Conservation (phyloP, 2,329 filamentous ascomycete genomes). For the Penicillium brasilianum region DNA sequence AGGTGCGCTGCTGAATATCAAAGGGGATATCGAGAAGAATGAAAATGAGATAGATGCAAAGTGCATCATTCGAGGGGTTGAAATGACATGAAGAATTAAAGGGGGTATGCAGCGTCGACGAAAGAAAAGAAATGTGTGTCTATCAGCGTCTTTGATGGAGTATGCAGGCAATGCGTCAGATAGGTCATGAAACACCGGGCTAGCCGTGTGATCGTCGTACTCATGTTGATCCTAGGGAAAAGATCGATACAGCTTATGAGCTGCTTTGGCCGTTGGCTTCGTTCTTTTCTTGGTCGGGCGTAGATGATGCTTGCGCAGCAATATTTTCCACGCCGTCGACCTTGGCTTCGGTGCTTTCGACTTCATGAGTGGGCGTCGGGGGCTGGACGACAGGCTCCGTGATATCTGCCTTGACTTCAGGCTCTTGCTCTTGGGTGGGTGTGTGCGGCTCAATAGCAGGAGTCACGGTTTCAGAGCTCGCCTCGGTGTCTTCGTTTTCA, state of each 20-base stretch:
- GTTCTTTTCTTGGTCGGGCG: neutral
- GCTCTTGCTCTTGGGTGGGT: neutral
- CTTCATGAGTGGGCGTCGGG: neutral
- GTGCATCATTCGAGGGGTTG: neutral
- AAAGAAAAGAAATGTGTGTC: constrained; percentile 5
- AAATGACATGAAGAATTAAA: constrained; percentile 12
- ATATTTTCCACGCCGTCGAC: neutral
- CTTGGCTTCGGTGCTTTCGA: neutral
- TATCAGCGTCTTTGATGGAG: constrained; percentile 9
- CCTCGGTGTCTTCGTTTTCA: constrained; percentile 2
- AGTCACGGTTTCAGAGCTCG: constrained; percentile 1
- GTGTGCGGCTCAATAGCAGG: neutral
- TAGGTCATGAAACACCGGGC: constrained; percentile 23
- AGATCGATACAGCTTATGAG: constrained; percentile 11
- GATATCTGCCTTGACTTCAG: constrained; percentile 7
- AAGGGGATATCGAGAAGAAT: constrained; percentile 19
- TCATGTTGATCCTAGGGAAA: constrained; percentile 15
- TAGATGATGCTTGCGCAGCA: neutral
- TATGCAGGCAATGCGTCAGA: constrained; percentile 20
- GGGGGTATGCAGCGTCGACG: constrained; percentile 6
- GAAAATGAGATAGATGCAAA: constrained; percentile 1
- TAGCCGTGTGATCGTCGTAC: constrained; percentile 21
- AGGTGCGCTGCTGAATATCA: constrained; percentile 15
- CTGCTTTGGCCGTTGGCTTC: constrained; percentile 6
- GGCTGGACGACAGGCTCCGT: neutral